Percentiles rank a stretch among this genome's conserved stretches.
Evolutionary conservation across 2,329 filamentous ascomycete genomes (phyloP).

Genomic region (Pyrenochaeta sp.): DNA sequence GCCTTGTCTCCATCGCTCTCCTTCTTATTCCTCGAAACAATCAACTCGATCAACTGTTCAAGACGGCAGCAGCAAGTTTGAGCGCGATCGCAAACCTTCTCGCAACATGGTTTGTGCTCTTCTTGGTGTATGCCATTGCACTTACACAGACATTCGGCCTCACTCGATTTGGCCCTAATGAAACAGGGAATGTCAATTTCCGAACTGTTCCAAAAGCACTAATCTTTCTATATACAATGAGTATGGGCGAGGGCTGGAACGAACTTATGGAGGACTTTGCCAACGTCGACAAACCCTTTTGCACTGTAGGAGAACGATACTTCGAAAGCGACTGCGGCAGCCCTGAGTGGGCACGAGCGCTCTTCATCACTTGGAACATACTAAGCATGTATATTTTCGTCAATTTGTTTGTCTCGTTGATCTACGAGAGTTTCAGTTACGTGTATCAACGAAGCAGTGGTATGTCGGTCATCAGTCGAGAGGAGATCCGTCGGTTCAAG

Average conservation of each 20-base stretch:
- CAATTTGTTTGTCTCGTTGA: slow-evolving; percentile 96
- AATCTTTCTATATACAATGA: slow-evolving; percentile 91
- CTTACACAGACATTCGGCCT: slow-evolving; percentile 95
- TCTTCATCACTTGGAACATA: slow-evolving; percentile 98
- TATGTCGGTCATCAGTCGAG: slow-evolving; percentile 87
- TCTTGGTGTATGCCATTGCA: slow-evolving; percentile 95
- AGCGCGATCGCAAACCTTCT: slow-evolving; percentile 89
- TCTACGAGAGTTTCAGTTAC: slow-evolving; percentile 99
- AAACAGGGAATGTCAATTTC: slow-evolving; percentile 86
- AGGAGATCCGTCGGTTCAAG: slow-evolving; percentile 96
- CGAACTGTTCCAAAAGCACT: slow-evolving; percentile 92
- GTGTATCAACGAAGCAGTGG: slow-evolving; percentile 97
- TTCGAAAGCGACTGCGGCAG: slow-evolving; percentile 94
- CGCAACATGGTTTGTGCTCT: slow-evolving; percentile 96
- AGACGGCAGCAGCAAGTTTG: slow-evolving; percentile 94
- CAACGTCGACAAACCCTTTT: slow-evolving; percentile 78
- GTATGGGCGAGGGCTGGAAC: slow-evolving; percentile 96
- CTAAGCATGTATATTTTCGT: slow-evolving; percentile 99
- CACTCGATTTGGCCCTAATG: slow-evolving; percentile 80
- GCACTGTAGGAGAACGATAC: slow-evolving; percentile 75
- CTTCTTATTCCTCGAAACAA: slow-evolving; percentile 96
- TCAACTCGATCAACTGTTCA: slow-evolving; percentile 96
- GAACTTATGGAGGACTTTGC: slow-evolving; percentile 96
- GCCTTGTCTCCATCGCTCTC: slow-evolving; percentile 87
- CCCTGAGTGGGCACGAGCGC: slow-evolving; percentile 81